These are phyloP conservation scores for Fusarium nelsonii DNA, from an alignment of 2,329 filamentous ascomycete species.

Conservation along the genomic window DNA sequence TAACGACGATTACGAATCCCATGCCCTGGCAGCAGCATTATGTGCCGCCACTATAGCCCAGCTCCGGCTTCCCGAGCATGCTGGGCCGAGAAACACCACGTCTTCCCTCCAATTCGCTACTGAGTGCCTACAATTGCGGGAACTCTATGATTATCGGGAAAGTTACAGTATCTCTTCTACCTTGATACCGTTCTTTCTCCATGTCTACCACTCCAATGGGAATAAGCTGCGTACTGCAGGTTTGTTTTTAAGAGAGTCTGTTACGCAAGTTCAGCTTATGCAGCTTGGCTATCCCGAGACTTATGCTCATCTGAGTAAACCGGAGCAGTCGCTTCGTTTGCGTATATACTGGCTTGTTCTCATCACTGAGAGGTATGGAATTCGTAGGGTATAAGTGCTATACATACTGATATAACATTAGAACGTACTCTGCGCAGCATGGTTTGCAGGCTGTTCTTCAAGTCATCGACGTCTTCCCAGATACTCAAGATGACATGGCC, in stretches of 20 bases:
- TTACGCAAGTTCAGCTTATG: constrained; percentile 44
- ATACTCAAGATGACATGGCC: constrained; percentile 31
- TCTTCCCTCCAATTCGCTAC: constrained; percentile 35
- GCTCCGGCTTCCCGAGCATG: constrained; percentile 44
- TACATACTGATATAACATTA: constrained; percentile 1
- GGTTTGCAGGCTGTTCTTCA: constrained; percentile 40
- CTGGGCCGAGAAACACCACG: constrained; percentile 20
- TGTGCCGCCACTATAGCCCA: constrained; percentile 48
- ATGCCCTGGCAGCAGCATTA: constrained; percentile 43
- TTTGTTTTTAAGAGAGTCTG: constrained; percentile 42
- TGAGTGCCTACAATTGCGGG: constrained; percentile 36
- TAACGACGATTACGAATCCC: constrained; percentile 38
- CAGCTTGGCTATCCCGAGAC: constrained; percentile 40
- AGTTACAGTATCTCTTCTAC: constrained; percentile 35
- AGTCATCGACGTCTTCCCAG: constrained; percentile 41
- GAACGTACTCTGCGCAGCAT: constrained; percentile 44
- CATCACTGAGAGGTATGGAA: constrained; percentile 38
- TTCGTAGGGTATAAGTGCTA: fast-evolving
- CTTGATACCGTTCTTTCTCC: constrained; percentile 47
- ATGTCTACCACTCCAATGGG: constrained; percentile 49
- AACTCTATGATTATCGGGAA: constrained; percentile 46
- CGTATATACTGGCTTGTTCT: constrained; percentile 46
- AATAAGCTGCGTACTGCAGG: constrained; percentile 47
- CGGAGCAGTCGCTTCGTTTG: constrained; percentile 40
- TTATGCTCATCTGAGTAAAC: constrained; percentile 23